These are phyloP conservation scores for Pyrenophora seminiperda DNA, from an alignment of 2,329 filamentous ascomycete genomes.

Conservation along the genomic window DNA sequence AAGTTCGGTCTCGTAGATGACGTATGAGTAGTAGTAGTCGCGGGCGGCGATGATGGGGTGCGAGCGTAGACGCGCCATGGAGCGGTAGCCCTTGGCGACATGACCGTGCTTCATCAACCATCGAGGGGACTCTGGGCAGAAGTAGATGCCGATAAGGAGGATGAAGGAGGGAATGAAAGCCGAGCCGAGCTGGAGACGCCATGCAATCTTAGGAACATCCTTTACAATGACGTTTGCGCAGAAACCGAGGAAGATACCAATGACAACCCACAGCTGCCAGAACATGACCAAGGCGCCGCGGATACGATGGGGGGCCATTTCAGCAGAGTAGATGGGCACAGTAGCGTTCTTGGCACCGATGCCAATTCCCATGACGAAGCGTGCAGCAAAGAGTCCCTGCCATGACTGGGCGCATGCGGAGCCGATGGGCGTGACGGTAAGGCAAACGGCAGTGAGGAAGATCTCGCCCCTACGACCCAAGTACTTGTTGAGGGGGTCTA, in stretches of 20 bases:
- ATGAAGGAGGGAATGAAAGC: slow-evolving; percentile 49
- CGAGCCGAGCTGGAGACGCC: slow-evolving; percentile 46
- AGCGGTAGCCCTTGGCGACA: slow-evolving; percentile 52
- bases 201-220: slow-evolving; percentile 44
- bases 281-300: slow-evolving; percentile 49
- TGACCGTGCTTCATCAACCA: slow-evolving; percentile 49
- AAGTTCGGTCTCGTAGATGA: slow-evolving; percentile 45
- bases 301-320: slow-evolving; percentile 42
- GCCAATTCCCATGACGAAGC: slow-evolving; percentile 45
- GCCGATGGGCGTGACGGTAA: slow-evolving; percentile 47
- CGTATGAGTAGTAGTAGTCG: slow-evolving; percentile 47
- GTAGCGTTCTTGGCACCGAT: slow-evolving; percentile 44
- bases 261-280: slow-evolving; percentile 48
- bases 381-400: slow-evolving; percentile 44
- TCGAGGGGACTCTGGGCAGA: slow-evolving; percentile 49
- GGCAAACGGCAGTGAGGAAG: slow-evolving; percentile 44
- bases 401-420: slow-evolving; percentile 46
- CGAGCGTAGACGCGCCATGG: slow-evolving; percentile 53
- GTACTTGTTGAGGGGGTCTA: slow-evolving; percentile 48
- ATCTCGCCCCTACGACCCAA: slow-evolving; percentile 47
- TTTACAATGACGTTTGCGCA: slow-evolving; percentile 57
- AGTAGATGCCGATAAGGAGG: slow-evolving; percentile 43
- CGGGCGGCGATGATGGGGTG: slow-evolving; percentile 43
- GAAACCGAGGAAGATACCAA: slow-evolving; percentile 53
- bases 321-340: slow-evolving; percentile 44